Base-by-base conservation (phyloP, 2,329 filamentous ascomycete genomes). In the Amphichorda felina region DNA sequence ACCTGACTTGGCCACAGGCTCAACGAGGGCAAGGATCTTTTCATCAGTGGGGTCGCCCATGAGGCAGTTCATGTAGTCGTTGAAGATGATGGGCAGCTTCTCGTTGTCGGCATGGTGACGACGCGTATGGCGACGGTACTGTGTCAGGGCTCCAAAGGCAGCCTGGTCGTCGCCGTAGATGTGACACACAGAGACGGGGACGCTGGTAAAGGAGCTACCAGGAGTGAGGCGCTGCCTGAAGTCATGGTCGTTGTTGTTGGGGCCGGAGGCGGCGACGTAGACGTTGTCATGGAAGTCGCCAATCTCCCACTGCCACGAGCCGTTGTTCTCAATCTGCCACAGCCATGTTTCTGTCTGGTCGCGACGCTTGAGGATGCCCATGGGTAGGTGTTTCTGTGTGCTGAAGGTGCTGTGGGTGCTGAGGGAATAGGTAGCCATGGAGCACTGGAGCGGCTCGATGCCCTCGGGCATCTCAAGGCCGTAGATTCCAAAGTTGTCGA, bases 31-130 rank as follows among this genome's bases (percentile, higher is more conserved):
- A 3, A 50, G 45, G 13, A 61, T 46, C 18, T 55, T 52, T 0
- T 48, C 36, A 9, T 56, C 56, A 14, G 54, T 51, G 0, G 50
- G 51, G 36, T 59, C 53, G 1, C 55, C 56, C 54, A 58, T 58
- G 4, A 58, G 44, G 27, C 55, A 59, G 38, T 58, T 59, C 55
- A 58, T 59, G 33, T 56, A 58, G 35, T 59, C 54, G 40, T 59
- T 59, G 45, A 58, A 59, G 16, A 59, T 51, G 24, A 59, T 45
- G 0, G 51, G 48, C 0, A 57, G 33, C 2, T 25, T 31, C 9
- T 46, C 36, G 33, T 54, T 49, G 37, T 59, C 55, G 1, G 18
- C 19, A 32, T 59, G 54, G 2, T 38, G 38, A 3, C 51, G 41
- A 4, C 51, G 42, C 8, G 56, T 54, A 4, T 25, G 38, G 2